These are phyloP conservation scores for Papilionanthe hybrid DNA, from an alignment of 116 monocot species.

Conservation along the genomic window DNA sequence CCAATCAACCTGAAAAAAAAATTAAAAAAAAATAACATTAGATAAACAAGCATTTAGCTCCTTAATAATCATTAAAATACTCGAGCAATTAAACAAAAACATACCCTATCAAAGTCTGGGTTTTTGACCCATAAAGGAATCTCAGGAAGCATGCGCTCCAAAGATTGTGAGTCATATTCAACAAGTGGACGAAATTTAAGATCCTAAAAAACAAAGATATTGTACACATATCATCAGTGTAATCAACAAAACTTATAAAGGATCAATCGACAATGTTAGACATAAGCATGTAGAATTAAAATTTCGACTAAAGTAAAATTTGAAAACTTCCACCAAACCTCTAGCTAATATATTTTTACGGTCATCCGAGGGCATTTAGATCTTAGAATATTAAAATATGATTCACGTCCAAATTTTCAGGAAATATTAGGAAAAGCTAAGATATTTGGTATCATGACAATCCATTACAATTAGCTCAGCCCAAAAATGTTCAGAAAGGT, in stretches of 20 bases:
- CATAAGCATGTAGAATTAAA: not conserved
- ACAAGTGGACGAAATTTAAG: slow-evolving; percentile 55
- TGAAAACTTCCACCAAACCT: not conserved
- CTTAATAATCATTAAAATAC: not conserved
- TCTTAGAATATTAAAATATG: too few species aligned
- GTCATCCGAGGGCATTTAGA: not conserved
- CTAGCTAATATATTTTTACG: not conserved
- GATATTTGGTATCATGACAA: too few species aligned
- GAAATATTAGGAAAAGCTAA: too few species aligned
- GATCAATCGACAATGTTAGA: not conserved
- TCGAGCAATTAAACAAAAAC: slow-evolving; percentile 4
- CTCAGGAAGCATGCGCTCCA: slow-evolving; percentile 77
- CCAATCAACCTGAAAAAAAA: slow-evolving; percentile 20
- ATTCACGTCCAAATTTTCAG: too few species aligned
- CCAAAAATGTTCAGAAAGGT: too few species aligned
- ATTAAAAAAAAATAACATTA: not conserved
- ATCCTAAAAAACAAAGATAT: slow-evolving; percentile 34
- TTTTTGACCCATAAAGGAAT: slow-evolving; percentile 90
- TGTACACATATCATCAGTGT: not conserved
- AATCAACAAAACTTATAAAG: not conserved
- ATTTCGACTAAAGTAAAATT: not conserved
- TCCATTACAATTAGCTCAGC: too few species aligned
- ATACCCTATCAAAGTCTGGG: slow-evolving; percentile 84
- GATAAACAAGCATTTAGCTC: not conserved
- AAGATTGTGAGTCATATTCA: slow-evolving; percentile 61